phyloP scores from a whole-genome alignment of 805 yeast species.

The Cyberlindnera mycetangii region DNA sequence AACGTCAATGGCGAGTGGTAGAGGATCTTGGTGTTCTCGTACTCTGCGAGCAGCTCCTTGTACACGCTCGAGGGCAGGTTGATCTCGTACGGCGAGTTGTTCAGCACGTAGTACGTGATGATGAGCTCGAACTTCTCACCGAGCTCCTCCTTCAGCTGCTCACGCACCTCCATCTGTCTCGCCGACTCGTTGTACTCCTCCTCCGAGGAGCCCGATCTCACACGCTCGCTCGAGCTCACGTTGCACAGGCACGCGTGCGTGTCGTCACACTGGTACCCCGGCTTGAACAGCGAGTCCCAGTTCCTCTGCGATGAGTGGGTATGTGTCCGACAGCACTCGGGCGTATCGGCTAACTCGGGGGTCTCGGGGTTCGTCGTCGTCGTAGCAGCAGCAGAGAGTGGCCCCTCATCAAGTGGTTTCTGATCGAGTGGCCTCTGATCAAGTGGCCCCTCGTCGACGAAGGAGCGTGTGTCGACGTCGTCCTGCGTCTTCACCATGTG shows the following conservation, averaged over 20 bases:
- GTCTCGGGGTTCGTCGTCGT: too few relatives aligned
- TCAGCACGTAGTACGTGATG: constrained; percentile 37
- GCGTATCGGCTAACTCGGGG: too few relatives aligned
- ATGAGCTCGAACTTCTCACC: constrained; percentile 37
- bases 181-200: constrained; percentile 22
- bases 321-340: too few relatives aligned
- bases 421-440: too few relatives aligned
- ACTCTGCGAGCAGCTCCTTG: constrained; percentile 29
- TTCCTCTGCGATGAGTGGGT: constrained; percentile 3
- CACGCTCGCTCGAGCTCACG: constrained; percentile 9
- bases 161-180: constrained; percentile 19
- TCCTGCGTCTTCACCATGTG: constrained; percentile 15
- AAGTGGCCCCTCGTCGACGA: constrained; percentile 17
- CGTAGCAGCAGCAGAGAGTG: too few relatives aligned
- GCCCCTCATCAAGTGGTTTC: too few relatives aligned
- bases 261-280: constrained; percentile 16
- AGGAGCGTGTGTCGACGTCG: constrained; percentile 24
- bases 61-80: constrained; percentile 43
- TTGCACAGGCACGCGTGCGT: constrained; percentile 17
- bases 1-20: constrained; percentile 33
- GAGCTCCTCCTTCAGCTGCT: constrained; percentile 23
- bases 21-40: constrained; percentile 24
- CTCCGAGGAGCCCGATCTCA: background rate
- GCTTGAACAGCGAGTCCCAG: constrained; percentile 16
- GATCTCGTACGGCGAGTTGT: constrained; percentile 45